These are phyloP conservation scores for Penicillium bovifimosum DNA, from an alignment of 495 filamentous ascomycete species.

Conservation along the genomic window DNA sequence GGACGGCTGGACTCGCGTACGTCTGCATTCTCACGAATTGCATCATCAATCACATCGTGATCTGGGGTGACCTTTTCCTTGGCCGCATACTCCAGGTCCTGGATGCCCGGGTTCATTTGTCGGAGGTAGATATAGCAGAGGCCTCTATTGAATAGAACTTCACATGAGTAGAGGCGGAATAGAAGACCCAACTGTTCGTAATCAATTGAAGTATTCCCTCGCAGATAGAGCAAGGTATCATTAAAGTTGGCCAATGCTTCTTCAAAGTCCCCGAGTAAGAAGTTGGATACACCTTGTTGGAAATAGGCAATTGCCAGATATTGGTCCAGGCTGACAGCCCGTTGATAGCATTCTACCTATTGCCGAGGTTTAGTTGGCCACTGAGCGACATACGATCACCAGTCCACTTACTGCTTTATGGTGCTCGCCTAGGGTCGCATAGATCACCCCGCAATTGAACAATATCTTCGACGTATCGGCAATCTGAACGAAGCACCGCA, in stretches of 20 bases:
- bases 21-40: slow-evolving; percentile 87
- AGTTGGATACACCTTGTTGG: slow-evolving; percentile 97
- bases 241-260: slow-evolving; percentile 99
- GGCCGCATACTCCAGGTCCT: slow-evolving; percentile 86
- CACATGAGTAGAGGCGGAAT: slow-evolving; percentile 95
- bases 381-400: not conserved
- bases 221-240: slow-evolving; percentile 89
- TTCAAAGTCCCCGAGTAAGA: slow-evolving; percentile 93
- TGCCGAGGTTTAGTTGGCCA: not conserved
- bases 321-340: slow-evolving; percentile 79
- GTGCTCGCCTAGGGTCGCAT: slow-evolving; percentile 95
- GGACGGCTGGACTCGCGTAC: slow-evolving; percentile 42
- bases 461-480: slow-evolving; percentile 96
- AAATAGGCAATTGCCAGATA: slow-evolving; percentile 98
- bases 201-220: slow-evolving; percentile 95
- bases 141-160: slow-evolving; percentile 96
- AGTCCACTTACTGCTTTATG: slow-evolving; percentile 73
- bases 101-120: slow-evolving; percentile 82
- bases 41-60: slow-evolving; percentile 97
- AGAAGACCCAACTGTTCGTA: slow-evolving; percentile 95
- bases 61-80: slow-evolving; percentile 94
- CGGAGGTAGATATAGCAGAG: slow-evolving; percentile 96
- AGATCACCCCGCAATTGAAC: slow-evolving; percentile 98
- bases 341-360: slow-evolving; percentile 92
- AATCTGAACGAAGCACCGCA: slow-evolving; percentile 77